These are phyloP conservation scores for Apiotrichum montevideense DNA, from an alignment of 1,284 basidiomycete genomes.

Conservation along the genomic window DNA sequence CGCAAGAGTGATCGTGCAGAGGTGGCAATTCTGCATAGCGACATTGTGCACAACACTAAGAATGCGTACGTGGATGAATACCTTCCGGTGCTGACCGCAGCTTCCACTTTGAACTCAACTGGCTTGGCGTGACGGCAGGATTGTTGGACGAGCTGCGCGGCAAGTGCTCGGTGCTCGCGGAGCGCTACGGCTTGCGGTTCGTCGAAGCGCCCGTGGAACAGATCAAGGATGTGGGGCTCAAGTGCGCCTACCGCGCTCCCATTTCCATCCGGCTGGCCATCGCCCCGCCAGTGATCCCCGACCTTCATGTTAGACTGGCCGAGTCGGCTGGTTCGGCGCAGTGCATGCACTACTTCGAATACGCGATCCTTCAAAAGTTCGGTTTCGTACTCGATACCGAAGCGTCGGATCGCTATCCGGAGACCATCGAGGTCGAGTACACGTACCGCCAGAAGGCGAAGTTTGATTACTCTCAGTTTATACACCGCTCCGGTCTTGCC, in stretches of 20 bases:
- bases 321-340: constrained; percentile 48
- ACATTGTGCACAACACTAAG: constrained; percentile 82
- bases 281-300: constrained; percentile 63
- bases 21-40: constrained; percentile 77
- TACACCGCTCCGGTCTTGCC: constrained; percentile 77
- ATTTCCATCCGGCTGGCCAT: constrained; percentile 70
- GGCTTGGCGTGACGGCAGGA: constrained; percentile 95
- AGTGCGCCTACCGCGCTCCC: constrained; percentile 82
- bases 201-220: constrained; percentile 88
- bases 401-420: constrained; percentile 66
- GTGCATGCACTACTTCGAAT: constrained; percentile 68
- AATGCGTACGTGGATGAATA: constrained; percentile 54
- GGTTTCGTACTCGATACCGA: constrained; percentile 84
- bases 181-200: constrained; percentile 83
- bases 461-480: constrained; percentile 78
- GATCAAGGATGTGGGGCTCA: constrained; percentile 67
- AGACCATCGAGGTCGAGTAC: constrained; percentile 76
- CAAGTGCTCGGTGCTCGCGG: constrained; percentile 76
- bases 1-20: constrained; percentile 81
- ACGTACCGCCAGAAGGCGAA: constrained; percentile 65
- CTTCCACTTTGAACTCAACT: constrained; percentile 94
- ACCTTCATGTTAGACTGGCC: constrained; percentile 62
- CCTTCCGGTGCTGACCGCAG: constrained; percentile 15
- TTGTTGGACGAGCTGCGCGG: constrained; percentile 85
- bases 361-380: constrained; percentile 64